Base-by-base conservation (phyloP, 768 basidiomycete genomes). In the Arthromyces matolae region DNA sequence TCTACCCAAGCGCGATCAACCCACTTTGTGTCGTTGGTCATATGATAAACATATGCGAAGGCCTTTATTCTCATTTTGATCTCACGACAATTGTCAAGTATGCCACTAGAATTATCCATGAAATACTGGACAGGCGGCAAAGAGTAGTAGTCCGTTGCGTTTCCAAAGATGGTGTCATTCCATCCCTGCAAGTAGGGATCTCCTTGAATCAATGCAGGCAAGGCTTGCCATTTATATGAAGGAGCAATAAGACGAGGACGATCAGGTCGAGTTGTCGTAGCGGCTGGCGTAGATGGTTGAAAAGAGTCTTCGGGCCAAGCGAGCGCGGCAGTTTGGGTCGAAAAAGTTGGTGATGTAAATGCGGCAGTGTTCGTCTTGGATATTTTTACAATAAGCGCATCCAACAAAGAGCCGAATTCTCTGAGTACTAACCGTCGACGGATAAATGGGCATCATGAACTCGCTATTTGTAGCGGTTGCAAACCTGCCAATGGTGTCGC, bases 171-270 rank as follows among this genome's bases (percentile, higher is more conserved):
- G 37, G 90, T 87, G 19, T 76, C 75, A 65, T 99, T 96, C 95
- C 95, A 98, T 50, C 68, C 73, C 49, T 77, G 71, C 59, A 98
- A 76, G 71, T 99, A 98, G 3, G 89, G 81, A 63, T 98, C 92
- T 43, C 71, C 78, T 45, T 75, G 66, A 60, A 98, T 95, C 56
- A 96, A 75, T 19, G 63, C 61, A 4, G 86, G 81, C 20, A 99
- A 80, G 10, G 82, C 89, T 13, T 75, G 65, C 95, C 96, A 98
- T 67, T 92, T 93, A 77, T 93, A 93, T 8, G 76, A 58, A 19
- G 95, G 93, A 13, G 95, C 96, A 56, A 96, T 85, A 40, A 99
- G 77, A 35, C 90, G 87, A 20, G 96, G 96, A 51, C 94, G 87
- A 60, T 90, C 85, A 8, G 83, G 57, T 36, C 92, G 85, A 27